Evolutionary conservation across 768 basidiomycete genomes (phyloP).

Genomic region (Mycena albidolilacea): DNA sequence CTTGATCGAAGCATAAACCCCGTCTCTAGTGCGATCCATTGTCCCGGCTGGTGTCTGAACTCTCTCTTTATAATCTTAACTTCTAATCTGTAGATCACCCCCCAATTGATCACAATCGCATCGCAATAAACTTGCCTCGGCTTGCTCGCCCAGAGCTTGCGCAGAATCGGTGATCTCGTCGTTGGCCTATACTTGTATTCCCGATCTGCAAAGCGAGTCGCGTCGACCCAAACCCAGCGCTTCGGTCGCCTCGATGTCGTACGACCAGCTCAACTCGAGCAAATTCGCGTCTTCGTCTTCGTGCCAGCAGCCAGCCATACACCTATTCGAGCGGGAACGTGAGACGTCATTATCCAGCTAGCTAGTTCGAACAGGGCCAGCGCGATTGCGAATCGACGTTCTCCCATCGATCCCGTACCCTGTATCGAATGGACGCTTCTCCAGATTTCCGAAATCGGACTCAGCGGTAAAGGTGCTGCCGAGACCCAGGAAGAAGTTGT

Average conservation of each 20-base stretch:
- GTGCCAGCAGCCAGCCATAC: constrained; percentile 14
- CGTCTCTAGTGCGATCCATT: constrained; percentile 28
- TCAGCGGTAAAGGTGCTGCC: constrained; percentile 26
- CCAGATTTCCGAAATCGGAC: constrained; percentile 33
- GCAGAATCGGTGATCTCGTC: constrained; percentile 32
- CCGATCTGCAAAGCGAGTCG: constrained; percentile 31
- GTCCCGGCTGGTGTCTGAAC: constrained; percentile 13
- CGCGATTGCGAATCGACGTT: constrained; percentile 20
- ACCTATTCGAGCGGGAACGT: constrained; percentile 26
- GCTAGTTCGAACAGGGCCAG: constrained; percentile 10
- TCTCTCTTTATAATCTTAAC: constrained; percentile 13
- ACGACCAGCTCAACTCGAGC: constrained; percentile 25
- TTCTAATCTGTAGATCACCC: constrained; percentile 35
- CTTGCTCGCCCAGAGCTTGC: constrained; percentile 29
- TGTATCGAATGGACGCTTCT: constrained; percentile 30
- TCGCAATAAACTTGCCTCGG: constrained; percentile 31
- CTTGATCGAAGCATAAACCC: constrained; percentile 24
- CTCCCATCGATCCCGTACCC: constrained; percentile 36
- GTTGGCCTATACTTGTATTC: constrained; percentile 21
- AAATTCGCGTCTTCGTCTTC: constrained; percentile 13
- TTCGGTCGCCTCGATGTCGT: constrained; percentile 15
- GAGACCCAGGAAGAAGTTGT: constrained; percentile 22
- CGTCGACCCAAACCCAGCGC: constrained; percentile 12
- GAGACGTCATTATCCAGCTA: constrained; percentile 36
- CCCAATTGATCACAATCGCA: constrained; percentile 20